These are phyloP conservation scores for Astrephomene gubernaculifera DNA, from an alignment of 139 green algal genomes.

Conservation along the genomic window DNA sequence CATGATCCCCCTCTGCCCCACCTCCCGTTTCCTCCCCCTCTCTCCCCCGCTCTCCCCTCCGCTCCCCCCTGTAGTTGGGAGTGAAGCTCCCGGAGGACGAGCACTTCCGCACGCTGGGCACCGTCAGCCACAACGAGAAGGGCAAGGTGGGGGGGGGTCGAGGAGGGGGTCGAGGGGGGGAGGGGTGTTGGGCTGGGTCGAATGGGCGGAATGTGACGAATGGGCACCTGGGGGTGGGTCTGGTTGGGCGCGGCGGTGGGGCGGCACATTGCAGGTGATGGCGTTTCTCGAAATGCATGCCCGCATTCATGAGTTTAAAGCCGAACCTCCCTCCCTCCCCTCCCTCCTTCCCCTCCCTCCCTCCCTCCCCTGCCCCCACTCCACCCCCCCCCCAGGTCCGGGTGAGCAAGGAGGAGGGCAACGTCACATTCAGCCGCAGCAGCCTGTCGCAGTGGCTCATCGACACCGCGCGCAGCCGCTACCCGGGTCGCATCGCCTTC, in stretches of 20 bases:
- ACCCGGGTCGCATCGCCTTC: conserved; percentile 60
- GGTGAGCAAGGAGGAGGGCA: conserved; percentile 59
- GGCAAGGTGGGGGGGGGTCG: conserved; percentile 51
- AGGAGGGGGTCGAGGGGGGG: background rate
- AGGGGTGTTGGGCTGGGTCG: too few species aligned
- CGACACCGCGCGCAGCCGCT: conserved; percentile 48
- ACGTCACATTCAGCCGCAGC: conserved; percentile 64
- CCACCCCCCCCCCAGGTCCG: conserved; percentile 26
- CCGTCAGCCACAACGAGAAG: conserved; percentile 57
- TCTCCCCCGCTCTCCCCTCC: too few species aligned
- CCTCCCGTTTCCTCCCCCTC: too few species aligned
- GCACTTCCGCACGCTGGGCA: conserved; percentile 57
- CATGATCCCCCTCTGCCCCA: too few species aligned
- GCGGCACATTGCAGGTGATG: too few species aligned
- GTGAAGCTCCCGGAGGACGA: conserved; percentile 53
- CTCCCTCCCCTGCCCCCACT: background rate
- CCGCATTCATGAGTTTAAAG: too few species aligned
- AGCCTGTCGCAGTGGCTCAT: conserved; percentile 69
- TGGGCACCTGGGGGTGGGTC: background rate
- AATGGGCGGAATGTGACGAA: too few species aligned
- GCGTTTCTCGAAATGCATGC: too few species aligned
- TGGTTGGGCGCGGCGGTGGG: too few species aligned
- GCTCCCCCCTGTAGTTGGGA: background rate
- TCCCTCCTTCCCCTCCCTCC: background rate
- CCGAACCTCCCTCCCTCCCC: background rate